Evolutionary conservation across 805 yeast species (phyloP).

Genomic region (Sporopachydermia quercuum): DNA sequence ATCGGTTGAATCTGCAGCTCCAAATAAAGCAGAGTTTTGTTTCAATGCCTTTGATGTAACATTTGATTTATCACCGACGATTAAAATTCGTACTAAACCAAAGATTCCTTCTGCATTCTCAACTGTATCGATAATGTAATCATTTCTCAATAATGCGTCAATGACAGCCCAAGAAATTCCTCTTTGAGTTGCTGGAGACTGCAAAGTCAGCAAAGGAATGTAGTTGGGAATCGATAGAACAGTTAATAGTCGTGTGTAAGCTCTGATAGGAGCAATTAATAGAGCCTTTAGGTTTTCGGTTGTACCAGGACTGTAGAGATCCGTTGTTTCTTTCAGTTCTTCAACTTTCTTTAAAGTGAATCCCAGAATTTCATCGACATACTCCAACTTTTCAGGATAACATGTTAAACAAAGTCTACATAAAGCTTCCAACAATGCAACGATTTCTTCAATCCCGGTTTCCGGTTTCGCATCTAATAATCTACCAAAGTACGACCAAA

Average conservation of each 20-base stretch:
- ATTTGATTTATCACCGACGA: constrained; percentile 21
- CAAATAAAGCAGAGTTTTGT: constrained; percentile 7
- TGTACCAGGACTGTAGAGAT: constrained; percentile 14
- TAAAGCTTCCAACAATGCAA: constrained; percentile 50
- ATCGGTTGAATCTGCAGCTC: constrained; percentile 13
- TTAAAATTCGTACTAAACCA: constrained; percentile 39
- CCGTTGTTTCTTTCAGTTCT: constrained; percentile 12
- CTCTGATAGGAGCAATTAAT: constrained; percentile 19
- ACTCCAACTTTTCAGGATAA: constrained; percentile 44
- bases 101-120: constrained; percentile 48
- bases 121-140: constrained; percentile 21
- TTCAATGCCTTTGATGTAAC: not conserved
- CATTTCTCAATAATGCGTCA: constrained; percentile 32
- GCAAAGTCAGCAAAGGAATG: constrained; percentile 37
- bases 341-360: constrained; percentile 30
- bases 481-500: constrained; percentile 49
- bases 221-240: constrained; percentile 30
- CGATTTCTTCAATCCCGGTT: constrained; percentile 49
- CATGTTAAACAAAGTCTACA: constrained; percentile 48
- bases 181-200: constrained; percentile 36
- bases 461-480: constrained; percentile 46
- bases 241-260: constrained; percentile 14
- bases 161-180: constrained; percentile 47
- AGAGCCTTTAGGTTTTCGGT: constrained; percentile 16
- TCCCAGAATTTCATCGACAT: constrained; percentile 46